phyloP scores from a whole-genome alignment of 495 filamentous ascomycete genomes.

The Neurospora tetrasperma region DNA sequence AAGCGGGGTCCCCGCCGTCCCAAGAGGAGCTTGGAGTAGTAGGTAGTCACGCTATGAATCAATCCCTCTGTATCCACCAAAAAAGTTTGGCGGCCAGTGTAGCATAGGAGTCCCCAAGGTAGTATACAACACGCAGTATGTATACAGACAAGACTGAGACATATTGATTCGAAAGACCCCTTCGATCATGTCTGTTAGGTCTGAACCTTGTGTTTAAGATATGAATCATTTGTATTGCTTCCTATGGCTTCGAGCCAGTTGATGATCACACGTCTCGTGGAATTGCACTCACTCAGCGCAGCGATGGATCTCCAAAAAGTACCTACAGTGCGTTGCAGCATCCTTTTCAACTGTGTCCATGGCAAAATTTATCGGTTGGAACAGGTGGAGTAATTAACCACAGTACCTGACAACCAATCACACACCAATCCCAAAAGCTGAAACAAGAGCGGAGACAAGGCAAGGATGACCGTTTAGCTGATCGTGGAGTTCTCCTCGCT shows the following conservation, averaged over 20 bases:
- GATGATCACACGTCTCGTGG: not conserved
- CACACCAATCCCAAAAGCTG: not conserved
- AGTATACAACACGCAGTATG: not conserved
- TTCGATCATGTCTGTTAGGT: not conserved
- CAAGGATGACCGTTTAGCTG: not conserved
- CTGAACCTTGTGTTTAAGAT: not conserved
- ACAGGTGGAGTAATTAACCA: not conserved
- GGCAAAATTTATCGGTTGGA: not conserved
- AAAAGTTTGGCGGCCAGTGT: not conserved
- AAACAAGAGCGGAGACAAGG: not conserved
- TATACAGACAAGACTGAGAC: not conserved
- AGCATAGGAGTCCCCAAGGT: not conserved
- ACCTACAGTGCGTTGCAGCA: not conserved
- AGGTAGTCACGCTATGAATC: no score
- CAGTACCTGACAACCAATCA: not conserved
- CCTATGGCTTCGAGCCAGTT: not conserved
- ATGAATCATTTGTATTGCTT: not conserved
- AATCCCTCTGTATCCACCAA: not conserved
- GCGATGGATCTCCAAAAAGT: not conserved
- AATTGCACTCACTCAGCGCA: not conserved
- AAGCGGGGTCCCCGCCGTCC: not conserved
- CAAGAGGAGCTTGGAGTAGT: not conserved
- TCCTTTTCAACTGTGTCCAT: not conserved
- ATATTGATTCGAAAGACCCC: not conserved
- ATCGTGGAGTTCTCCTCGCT: not conserved